Base-by-base conservation (phyloP, 345 rosid species). In the Linum usitatissimum region DNA sequence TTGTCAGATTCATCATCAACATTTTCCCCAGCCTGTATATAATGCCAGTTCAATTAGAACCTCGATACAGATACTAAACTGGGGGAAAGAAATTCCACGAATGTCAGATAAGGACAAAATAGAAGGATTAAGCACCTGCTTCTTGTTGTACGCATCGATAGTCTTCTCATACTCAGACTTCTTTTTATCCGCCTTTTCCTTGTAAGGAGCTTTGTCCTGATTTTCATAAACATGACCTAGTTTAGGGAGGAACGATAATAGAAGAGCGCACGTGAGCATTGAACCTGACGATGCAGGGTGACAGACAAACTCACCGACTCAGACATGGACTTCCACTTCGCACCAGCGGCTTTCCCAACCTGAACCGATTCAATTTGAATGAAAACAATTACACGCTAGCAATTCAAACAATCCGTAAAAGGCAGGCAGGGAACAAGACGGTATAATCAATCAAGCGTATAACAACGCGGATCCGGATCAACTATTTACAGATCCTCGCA, bases 341-440 rank as follows among this genome's bases (percentile, higher is more conserved):
- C 83, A 59, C 96, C 95, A 28, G 84, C 90, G 64, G 97, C 95
- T 63, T 86, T 90, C 3, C 91, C 91, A 23, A 87, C 97, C 97
- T 89, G 65, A 72, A 20, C 23, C 30, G 14, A 9, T 30, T 17
- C 7, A 18, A 49, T 31, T 34, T 34, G 8, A 18, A 53, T 18
- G 36, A 10, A 10, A 19, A 23, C 28, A n/a, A 18, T 9, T 20
- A 17, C 3, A 14, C 28, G 5, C 38, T 34, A 34, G 53, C 19
- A 5, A 48, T n/a, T 3, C n/a, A 23, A 23, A 23, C 28, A 23
- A 23, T 23, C 28, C 28, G 28, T 4, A 13, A 18, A 36, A 10
- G 20, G 31, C 39, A 28, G 9, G 3, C 39, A 28, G 9, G 3
- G 13, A 6, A 9, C 10, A 6, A 17, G 36, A 19, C 34, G 3